phyloP scores from a whole-genome alignment of 257 asterid species.

The Avicennia marina region DNA sequence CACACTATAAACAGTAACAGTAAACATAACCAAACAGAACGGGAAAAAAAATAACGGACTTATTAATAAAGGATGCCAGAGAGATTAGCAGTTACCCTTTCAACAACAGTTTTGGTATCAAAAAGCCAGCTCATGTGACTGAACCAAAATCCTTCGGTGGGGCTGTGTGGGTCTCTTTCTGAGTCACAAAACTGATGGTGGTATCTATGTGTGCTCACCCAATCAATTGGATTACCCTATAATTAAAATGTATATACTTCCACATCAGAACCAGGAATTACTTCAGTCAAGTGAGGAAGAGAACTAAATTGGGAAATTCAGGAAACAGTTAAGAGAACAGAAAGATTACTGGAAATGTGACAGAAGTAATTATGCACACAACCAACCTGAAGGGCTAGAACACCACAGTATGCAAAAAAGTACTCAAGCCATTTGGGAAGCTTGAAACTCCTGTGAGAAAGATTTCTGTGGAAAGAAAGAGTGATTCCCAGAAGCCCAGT shows the following conservation, averaged over 20 bases:
- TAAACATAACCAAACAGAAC: neutral
- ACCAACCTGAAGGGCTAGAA: constrained; percentile 76
- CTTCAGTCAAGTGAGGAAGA: too few relatives aligned
- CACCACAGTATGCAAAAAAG: constrained; percentile 79
- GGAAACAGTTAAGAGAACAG: neutral
- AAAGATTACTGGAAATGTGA: neutral
- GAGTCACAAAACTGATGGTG: constrained; percentile 87
- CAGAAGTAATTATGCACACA: neutral
- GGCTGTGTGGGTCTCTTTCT: constrained; percentile 76
- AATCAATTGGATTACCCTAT: constrained; percentile 75
- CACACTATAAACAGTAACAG: constrained; percentile 38
- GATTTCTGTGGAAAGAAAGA: constrained; percentile 75
- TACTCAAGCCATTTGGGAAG: constrained; percentile 87
- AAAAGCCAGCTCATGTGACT: constrained; percentile 86
- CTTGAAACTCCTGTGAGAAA: constrained; percentile 73
- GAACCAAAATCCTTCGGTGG: constrained; percentile 78
- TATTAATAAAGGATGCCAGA: neutral
- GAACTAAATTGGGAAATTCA: neutral
- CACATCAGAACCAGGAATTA: too few relatives aligned
- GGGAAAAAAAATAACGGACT: neutral
- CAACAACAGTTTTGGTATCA: constrained; percentile 33
- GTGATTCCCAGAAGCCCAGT: constrained; percentile 82
- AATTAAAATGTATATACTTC: neutral
- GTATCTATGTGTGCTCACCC: constrained; percentile 89
- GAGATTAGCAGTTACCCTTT: constrained; percentile 37